Percentiles rank a stretch among this genome's conserved stretches.
Conservation (phyloP, 306 rosid genomes). For the Clitoria ternatea region DNA sequence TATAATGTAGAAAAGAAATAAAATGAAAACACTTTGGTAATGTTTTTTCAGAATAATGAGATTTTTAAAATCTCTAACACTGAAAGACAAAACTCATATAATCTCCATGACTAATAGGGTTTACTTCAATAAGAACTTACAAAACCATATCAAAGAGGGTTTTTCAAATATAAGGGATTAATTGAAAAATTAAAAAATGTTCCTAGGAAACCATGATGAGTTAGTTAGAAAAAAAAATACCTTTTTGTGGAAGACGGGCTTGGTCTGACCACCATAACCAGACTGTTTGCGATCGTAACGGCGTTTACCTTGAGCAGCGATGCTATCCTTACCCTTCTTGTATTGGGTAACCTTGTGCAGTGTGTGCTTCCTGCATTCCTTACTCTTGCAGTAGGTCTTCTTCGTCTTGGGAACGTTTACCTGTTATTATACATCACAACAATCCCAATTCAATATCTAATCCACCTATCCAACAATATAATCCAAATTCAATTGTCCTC, state of each 20-base stretch:
- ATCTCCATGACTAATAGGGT: too few relatives aligned
- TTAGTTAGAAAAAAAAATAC: background rate
- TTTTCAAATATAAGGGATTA: too few relatives aligned
- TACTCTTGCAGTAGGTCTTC: slow-evolving; percentile 60
- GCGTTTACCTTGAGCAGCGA: slow-evolving; percentile 53
- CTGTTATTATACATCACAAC: slow-evolving; percentile 28
- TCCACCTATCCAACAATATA: background rate
- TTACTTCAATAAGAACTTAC: too few relatives aligned
- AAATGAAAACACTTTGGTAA: too few relatives aligned
- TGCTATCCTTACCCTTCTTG: slow-evolving; percentile 55
- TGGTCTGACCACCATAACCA: slow-evolving; percentile 58
- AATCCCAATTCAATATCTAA: background rate
- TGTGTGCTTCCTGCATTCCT: slow-evolving; percentile 53
- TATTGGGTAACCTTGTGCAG: slow-evolving; percentile 55
- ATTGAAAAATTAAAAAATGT: too few relatives aligned
- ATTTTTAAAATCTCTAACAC: too few relatives aligned
- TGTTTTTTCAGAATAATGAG: too few relatives aligned
- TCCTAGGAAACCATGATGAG: too few relatives aligned
- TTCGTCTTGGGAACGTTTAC: slow-evolving; percentile 61
- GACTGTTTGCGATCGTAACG: slow-evolving; percentile 58
- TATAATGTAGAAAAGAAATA: too few relatives aligned
- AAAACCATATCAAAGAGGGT: too few relatives aligned
- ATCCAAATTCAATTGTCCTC: background rate
- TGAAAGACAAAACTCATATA: too few relatives aligned
- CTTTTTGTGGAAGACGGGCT: slow-evolving; percentile 62